phyloP scores from a whole-genome alignment of 1,284 basidiomycete species.

The Rhizoctonia solani region DNA sequence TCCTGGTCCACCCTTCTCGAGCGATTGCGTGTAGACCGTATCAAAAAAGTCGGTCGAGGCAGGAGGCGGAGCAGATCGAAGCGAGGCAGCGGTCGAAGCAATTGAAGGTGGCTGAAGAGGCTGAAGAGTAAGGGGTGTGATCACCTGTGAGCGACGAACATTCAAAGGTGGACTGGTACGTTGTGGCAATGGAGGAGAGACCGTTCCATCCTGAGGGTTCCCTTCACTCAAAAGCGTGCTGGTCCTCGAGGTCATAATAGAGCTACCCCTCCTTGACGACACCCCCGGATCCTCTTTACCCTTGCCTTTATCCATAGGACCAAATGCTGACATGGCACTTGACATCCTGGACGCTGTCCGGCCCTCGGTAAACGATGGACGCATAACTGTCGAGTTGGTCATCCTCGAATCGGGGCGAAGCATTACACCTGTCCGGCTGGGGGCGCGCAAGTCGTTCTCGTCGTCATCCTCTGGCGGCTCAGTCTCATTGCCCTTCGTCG shows the following conservation, averaged over 20 bases:
- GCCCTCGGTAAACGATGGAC: slow-evolving; percentile 21
- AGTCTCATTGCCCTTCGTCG: slow-evolving; percentile 39
- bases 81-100: slow-evolving; percentile 20
- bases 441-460: slow-evolving; percentile 36
- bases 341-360: slow-evolving; percentile 12
- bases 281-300: neutral
- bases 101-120: neutral
- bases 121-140: slow-evolving; percentile 12
- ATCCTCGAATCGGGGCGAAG: slow-evolving; percentile 25
- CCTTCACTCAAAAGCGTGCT: slow-evolving; percentile 17
- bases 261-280: slow-evolving; percentile 4
- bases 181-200: neutral
- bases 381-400: slow-evolving; percentile 24
- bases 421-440: slow-evolving; percentile 21
- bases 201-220: neutral
- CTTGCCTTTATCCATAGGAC: neutral
- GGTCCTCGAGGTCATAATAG: neutral
- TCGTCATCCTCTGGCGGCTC: slow-evolving; percentile 41
- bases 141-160: slow-evolving; percentile 18
- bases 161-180: slow-evolving; percentile 3
- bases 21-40: slow-evolving; percentile 17
- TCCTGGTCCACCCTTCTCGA: slow-evolving; percentile 7
- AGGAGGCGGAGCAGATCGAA: slow-evolving; percentile 22
- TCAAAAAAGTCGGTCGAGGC: slow-evolving; percentile 32
- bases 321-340: slow-evolving; percentile 21